Evolutionary conservation across 805 yeast species (phyloP).

Genomic region (Blastobotrys peoriensis): DNA sequence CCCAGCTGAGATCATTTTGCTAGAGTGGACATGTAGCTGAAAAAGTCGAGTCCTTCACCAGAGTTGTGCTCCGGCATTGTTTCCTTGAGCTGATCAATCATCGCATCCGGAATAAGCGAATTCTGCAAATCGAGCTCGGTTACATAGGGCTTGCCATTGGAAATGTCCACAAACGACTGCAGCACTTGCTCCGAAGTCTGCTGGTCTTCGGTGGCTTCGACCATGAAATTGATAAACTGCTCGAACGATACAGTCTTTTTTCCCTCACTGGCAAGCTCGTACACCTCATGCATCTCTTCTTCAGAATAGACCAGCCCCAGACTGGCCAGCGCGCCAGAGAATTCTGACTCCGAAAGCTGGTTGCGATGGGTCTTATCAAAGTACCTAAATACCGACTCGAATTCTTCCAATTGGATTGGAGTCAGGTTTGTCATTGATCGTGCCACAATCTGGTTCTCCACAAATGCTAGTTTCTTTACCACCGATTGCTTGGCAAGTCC

Average conservation of each 20-base stretch:
- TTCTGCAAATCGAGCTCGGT: constrained; percentile 35
- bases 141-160: constrained; percentile 36
- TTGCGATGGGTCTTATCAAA: constrained; percentile 35
- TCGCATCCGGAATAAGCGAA: constrained; percentile 30
- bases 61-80: constrained; percentile 25
- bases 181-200: constrained; percentile 33
- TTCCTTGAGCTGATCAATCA: constrained; percentile 26
- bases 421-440: constrained; percentile 30
- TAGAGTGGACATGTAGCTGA: constrained; percentile 35
- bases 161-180: constrained; percentile 36
- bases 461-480: constrained; percentile 36
- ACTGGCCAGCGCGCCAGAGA: constrained; percentile 38
- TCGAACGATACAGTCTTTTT: constrained; percentile 26
- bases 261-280: constrained; percentile 26
- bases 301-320: constrained; percentile 35
- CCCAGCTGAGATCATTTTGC: constrained; percentile 23
- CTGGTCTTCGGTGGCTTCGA: constrained; percentile 36
- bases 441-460: constrained; percentile 38
- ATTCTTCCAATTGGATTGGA: constrained; percentile 37
- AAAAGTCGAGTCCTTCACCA: constrained; percentile 27
- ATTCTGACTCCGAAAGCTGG: constrained; percentile 37
- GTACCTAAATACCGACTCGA: constrained; percentile 39
- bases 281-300: constrained; percentile 35
- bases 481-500: constrained; percentile 34
- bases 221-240: constrained; percentile 33